Base-by-base conservation (phyloP, 192 early-diverging fungal species). In the Gigaspora rosea region DNA sequence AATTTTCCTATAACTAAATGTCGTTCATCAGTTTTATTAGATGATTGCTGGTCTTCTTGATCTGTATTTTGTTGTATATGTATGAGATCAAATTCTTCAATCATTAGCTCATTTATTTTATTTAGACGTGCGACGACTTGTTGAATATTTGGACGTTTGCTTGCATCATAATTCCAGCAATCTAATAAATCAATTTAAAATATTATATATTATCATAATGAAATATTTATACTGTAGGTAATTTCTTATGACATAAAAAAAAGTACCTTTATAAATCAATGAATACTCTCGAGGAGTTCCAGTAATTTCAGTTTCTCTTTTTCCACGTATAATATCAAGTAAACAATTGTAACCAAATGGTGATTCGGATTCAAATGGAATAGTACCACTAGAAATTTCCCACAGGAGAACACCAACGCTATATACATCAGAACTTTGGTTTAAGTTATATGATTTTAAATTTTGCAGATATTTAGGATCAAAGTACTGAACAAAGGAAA, bases 231-330 rank as follows among this genome's bases (percentile, higher is more conserved):
- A n/a, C n/a, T n/a, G n/a, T n/a, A 65, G 16, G 8, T 41, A 66
- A 41, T 41, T 35, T 35, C 16, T 15, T 1, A 18, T 56, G 4
- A 63, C 1, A 35, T 27, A 41, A 41, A 3, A 12, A 66, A 41
- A n/a, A 27, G 27, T 66, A 66, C 64, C 64, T n/a, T 12, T 66
- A n/a, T 66, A 66, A 18, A 46, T 41, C 10, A 18, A 4, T 1
- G 16, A 41, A 66, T 66, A 66, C 9, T 66, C 8, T 18, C 11
- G 3, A 41, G 64, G 64, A 0, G 64, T 66, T 16, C 18, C 36
- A n/a, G 18, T 7, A n/a, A 66, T 66, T 18, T 41, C n/a, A 7
- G 5, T 66, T 66, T 66, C 64, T 66, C 64, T 66, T 47, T 46
- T 41, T 0, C 64, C 64, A 9, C n/a, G 33, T 41, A 66, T 66